These are phyloP conservation scores for Cryptosporidium tyzzeri DNA, from an alignment of 169 alveolate genomes.

Conservation along the genomic window DNA sequence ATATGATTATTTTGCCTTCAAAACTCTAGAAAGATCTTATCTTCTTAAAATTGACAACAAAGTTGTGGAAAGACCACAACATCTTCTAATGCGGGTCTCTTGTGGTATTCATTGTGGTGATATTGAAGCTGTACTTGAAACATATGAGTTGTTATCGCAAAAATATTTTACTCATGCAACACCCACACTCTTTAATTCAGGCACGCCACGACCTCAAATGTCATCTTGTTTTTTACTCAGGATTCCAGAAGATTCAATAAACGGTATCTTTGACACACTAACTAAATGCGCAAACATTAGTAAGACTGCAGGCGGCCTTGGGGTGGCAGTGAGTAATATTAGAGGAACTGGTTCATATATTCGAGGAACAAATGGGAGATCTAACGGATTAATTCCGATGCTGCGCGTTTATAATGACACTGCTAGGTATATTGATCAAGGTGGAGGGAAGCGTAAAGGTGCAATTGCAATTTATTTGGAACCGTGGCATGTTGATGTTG, in stretches of 20 bases:
- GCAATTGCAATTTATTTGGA: constrained; percentile 98
- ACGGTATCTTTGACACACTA: constrained; percentile 96
- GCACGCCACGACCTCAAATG: constrained; percentile 97
- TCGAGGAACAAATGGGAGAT: constrained; percentile 97
- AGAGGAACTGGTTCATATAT: constrained; percentile 96
- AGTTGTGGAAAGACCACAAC: constrained; percentile 98
- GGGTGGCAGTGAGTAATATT: constrained; percentile 95
- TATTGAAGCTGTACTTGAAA: constrained; percentile 91
- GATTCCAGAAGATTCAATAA: constrained; percentile 96
- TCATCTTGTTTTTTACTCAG: constrained; percentile 94
- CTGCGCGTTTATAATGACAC: constrained; percentile 94
- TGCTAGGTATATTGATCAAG: constrained; percentile 86
- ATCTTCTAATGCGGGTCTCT: constrained; percentile 97
- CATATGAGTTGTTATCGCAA: constrained; percentile 94
- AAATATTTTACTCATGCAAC: constrained; percentile 98
- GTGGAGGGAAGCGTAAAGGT: constrained; percentile 97
- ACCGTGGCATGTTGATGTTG: constrained; percentile 99
- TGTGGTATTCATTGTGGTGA: constrained; percentile 97
- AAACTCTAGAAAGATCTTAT: constrained; percentile 96
- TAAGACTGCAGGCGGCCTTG: constrained; percentile 99
- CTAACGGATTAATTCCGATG: constrained; percentile 99
- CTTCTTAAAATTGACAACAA: constrained; percentile 90
- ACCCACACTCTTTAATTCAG: constrained; percentile 98
- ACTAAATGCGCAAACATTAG: constrained; percentile 96
- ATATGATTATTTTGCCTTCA: constrained; percentile 97